Conservation (phyloP, 1,284 basidiomycete species). For the Flammula alnicola region DNA sequence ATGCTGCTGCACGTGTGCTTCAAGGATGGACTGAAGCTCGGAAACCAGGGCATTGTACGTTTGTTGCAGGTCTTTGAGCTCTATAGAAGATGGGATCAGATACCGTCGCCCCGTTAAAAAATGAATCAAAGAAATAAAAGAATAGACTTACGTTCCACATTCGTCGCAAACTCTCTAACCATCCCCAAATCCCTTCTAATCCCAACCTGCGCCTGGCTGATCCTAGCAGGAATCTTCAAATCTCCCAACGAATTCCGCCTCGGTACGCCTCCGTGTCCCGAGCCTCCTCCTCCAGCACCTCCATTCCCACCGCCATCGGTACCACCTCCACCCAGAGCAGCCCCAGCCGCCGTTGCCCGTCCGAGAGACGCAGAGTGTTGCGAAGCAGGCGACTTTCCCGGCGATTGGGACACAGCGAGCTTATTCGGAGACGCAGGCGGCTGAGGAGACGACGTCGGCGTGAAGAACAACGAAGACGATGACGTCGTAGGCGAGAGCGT, state of each 20-base stretch:
- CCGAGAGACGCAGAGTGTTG: conserved; percentile 68
- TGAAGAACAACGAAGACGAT: conserved; percentile 26
- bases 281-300: conserved; percentile 5
- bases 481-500: conserved; percentile 24
- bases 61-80: conserved; percentile 68
- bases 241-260: conserved; percentile 73
- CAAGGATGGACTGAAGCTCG: conserved; percentile 57
- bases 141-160: conserved; percentile 74
- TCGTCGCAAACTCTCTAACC: conserved; percentile 84
- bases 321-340: too few relatives aligned
- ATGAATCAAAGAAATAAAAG: conserved; percentile 4
- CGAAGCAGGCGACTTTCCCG: conserved; percentile 45
- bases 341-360: conserved; percentile 50
- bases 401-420: conserved; percentile 23
- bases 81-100: conserved; percentile 40
- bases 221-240: conserved; percentile 85
- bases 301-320: conserved; percentile 12
- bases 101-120: too few relatives aligned
- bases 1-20: conserved; percentile 40
- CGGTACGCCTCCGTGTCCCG: conserved; percentile 17
- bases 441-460: conserved; percentile 22
- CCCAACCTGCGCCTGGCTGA: conserved; percentile 84
- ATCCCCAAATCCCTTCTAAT: conserved; percentile 79
- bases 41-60: conserved; percentile 58
- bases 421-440: conserved; percentile 16